These are phyloP conservation scores for Ceriops tagal DNA, from an alignment of 345 rosid species.

Conservation along the genomic window DNA sequence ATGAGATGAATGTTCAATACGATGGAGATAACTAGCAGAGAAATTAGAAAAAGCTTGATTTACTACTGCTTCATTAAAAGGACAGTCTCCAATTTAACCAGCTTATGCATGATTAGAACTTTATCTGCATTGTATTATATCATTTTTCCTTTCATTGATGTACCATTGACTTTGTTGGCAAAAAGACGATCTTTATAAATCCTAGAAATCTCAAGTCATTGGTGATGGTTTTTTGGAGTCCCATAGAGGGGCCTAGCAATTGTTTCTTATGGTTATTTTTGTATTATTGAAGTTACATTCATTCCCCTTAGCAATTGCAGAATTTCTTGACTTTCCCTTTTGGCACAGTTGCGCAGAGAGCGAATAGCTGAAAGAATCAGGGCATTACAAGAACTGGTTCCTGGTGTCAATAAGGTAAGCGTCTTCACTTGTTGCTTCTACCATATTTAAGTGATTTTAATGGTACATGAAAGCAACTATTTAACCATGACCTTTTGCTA, in stretches of 20 bases:
- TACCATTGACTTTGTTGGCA: not conserved
- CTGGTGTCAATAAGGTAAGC: conserved; percentile 90
- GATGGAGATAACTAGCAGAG: no score
- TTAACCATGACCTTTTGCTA: not conserved
- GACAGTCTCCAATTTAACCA: no score
- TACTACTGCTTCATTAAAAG: no score
- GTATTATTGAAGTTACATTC: not conserved
- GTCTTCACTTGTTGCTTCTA: no score
- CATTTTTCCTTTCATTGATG: not conserved
- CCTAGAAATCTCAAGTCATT: not conserved
- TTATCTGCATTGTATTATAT: no score
- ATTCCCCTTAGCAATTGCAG: conserved; percentile 1
- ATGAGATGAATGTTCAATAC: no score
- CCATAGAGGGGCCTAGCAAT: not conserved
- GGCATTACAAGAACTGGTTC: conserved; percentile 96
- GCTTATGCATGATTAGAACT: no score
- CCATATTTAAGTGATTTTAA: no score
- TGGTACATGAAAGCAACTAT: no score
- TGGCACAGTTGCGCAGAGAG: conserved; percentile 85
- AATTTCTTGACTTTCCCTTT: conserved; percentile 14
- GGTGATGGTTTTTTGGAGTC: not conserved
- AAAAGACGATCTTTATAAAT: no score
- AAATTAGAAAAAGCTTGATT: no score
- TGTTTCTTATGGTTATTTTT: conserved; percentile 5
- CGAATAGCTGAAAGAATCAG: conserved; percentile 97